Base-by-base conservation (phyloP, 2,329 filamentous ascomycete species). In the Penicillium concentricum region DNA sequence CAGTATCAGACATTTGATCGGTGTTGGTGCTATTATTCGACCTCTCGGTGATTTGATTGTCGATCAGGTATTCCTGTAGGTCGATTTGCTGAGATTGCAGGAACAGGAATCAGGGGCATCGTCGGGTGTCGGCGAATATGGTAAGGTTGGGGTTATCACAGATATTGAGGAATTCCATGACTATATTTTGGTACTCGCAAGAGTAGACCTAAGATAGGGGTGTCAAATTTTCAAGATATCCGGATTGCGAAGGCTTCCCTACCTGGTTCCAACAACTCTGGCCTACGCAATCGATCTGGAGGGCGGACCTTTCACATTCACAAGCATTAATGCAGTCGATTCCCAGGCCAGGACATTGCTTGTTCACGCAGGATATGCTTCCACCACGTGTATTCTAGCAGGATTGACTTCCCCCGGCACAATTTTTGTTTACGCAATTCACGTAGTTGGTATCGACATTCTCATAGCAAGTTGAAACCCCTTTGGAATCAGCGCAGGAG, bases 321-420 rank as follows among this genome's bases (percentile, higher is more conserved):
- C 63, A 65, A 5, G 45, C 54, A n/a, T 58, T 56, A 15, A 64
- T 57, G 18, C 61, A 65, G 12, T 64, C 60, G 4, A 54, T 42
- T 26, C 56, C 56, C 8, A 58, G 18, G 16, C 45, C 54, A 1
- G 60, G 59, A 24, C 54, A 61, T 37, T 55, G n/a, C n/a, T 18
- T 13, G 2, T 34, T 34, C 53, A 62, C 61, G 32, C 60, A 62
- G 8, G 38, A 34, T 12, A 8, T 32, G 28, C 51, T 60, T 16
- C 53, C 60, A 26, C 54, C 41, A 22, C 60, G 61, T 16, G 45
- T 32, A 4, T 56, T 47, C n/a, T 43, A 53, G 35, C 59, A 61
- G 5, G 35, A 20, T 16, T 50, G 20, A 28, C 54, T 35, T 20
- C 55, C 52, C n/a, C 46, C 56, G 7, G 39, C 54, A 30, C 62